Base-by-base conservation (phyloP, 2,329 filamentous ascomycete species). In the Herpotrichia juniperi region DNA sequence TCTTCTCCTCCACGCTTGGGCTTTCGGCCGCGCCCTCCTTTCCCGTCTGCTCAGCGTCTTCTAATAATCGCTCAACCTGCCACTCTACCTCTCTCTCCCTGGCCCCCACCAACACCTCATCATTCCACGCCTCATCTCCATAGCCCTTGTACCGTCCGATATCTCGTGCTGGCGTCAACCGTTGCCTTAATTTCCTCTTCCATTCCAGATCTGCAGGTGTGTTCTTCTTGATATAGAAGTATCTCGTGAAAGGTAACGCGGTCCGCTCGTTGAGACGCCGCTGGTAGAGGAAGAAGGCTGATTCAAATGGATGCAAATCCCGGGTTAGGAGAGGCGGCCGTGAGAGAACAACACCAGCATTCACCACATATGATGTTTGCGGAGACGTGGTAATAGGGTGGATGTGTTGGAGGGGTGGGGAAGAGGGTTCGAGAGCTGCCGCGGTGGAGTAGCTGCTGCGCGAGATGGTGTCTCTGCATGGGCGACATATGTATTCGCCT, bases 221-320 rank as follows among this genome's bases (percentile, higher is more conserved):
- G 69, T 91, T 90, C 63, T 87, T 87, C 80, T 96, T 96, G 84
- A 93, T 96, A 83, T 96, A 99, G 78, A 97, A 94, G 72, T 90
- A 90, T 61, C 90, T 86, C 50, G 89, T 89, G 75, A 97, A 99
- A 1, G 93, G 90, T 4, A 94, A 83, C 17, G 88, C 87, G 46
- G 96, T 83, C 37, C 94, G 90, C 81, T 99, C 94, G 75, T 97
- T 96, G 54, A 99, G 83, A 12, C 94, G 91, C 66, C 93, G 93
- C 79, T 99, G 94, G 79, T 99, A 99, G 73, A 99, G 92, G 81
- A 89, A 96, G 78, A 89, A 97, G 58, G 93, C 83, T 69, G 91
- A 89, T 76, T 99, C 94, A 76, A 99, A 97, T 11, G 90, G 82
- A 28, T 89, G 90, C 48, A 93, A 87, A 55, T 88, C 82, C 61